These are phyloP conservation scores for Drosera capensis DNA, from an alignment of 148 eudicot species.

Conservation along the genomic window DNA sequence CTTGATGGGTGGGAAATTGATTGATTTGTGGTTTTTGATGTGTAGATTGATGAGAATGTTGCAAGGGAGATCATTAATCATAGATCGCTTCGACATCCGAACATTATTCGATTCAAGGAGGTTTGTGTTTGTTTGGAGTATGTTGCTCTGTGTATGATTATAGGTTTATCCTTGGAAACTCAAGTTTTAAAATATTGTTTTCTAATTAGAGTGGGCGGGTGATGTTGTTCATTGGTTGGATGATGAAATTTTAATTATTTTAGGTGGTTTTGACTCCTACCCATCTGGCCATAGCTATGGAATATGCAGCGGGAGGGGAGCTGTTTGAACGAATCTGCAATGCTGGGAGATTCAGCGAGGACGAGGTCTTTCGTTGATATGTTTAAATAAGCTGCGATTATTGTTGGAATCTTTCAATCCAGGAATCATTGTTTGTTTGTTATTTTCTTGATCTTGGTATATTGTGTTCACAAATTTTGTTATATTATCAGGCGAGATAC, in stretches of 20 bases:
- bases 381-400: neutral
- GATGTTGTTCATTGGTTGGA: neutral
- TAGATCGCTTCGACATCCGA: constrained; percentile 69
- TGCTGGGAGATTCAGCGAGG: constrained; percentile 62
- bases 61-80: constrained; percentile 85
- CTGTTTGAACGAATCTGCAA: constrained; percentile 57
- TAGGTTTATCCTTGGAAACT: neutral
- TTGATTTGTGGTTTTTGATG: neutral
- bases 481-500: constrained; percentile 48
- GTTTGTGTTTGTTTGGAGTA: constrained; percentile 8
- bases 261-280: constrained; percentile 76
- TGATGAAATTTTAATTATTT: neutral
- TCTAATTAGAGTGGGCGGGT: neutral
- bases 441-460: neutral
- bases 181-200: neutral
- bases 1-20: neutral
- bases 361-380: constrained; percentile 41
- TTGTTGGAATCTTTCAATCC: neutral
- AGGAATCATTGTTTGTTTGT: neutral
- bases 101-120: constrained; percentile 75
- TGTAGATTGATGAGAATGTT: constrained; percentile 73
- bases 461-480: constrained; percentile 3
- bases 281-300: constrained; percentile 86
- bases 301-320: constrained; percentile 91
- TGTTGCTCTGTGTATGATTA: neutral